A percentile compares a stretch with the other conserved stretches of the same genome.
phyloP scores from a whole-genome alignment of 2,329 filamentous ascomycete species.

The Graphilbum sp. region DNA sequence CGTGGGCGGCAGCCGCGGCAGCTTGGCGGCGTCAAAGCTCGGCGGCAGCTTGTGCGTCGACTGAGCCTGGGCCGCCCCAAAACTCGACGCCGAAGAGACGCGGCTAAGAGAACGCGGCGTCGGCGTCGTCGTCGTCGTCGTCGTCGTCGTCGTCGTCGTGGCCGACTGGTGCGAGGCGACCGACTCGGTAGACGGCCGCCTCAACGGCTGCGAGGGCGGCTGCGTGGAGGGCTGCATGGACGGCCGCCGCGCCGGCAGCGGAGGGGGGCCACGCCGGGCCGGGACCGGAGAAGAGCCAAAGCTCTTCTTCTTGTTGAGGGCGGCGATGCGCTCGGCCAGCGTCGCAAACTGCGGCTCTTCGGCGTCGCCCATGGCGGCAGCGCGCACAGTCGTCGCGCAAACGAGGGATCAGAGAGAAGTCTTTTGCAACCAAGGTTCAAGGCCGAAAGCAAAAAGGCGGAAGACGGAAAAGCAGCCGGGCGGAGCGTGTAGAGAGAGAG shows the following conservation, averaged over 20 bases:
- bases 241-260: neutral
- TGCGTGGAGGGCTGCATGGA: slow-evolving; percentile 23
- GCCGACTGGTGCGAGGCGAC: slow-evolving; percentile 37
- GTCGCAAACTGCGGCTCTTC: slow-evolving; percentile 46
- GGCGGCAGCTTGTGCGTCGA: slow-evolving; percentile 36
- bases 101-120: slow-evolving; percentile 26
- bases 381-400: too few relatives aligned
- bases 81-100: slow-evolving; percentile 31
- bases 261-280: slow-evolving; percentile 1
- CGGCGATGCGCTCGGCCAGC: slow-evolving; percentile 46
- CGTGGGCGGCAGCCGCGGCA: slow-evolving; percentile 40
- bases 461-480: too few relatives aligned
- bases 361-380: slow-evolving; percentile 35
- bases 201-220: slow-evolving; percentile 13
- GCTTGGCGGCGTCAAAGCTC: slow-evolving; percentile 34
- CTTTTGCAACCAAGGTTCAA: too few relatives aligned
- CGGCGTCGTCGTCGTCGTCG: neutral
- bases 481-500: too few relatives aligned
- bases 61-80: slow-evolving; percentile 25
- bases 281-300: slow-evolving; percentile 17
- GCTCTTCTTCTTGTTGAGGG: slow-evolving; percentile 45
- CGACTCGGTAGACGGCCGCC: slow-evolving; percentile 39
- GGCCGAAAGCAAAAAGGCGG: too few relatives aligned
- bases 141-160: slow-evolving; percentile 22
- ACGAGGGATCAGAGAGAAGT: too few relatives aligned